Evolutionary conservation across 2,329 filamentous ascomycete genomes (phyloP), one percentile per base, ranked within the genome.

Genomic region (Pseudonectria buxi): DNA sequence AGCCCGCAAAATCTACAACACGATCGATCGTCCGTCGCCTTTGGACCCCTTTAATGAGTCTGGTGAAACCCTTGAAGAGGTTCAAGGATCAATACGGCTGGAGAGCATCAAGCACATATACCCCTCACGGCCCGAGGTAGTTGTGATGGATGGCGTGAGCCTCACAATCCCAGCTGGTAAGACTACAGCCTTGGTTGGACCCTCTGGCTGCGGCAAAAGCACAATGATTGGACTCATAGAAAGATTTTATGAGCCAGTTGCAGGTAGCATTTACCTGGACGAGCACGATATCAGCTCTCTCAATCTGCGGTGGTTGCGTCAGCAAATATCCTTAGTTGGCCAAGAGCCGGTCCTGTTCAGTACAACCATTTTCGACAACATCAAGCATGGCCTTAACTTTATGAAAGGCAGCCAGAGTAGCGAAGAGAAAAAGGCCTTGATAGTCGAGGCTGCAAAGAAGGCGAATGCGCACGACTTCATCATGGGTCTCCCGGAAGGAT

Each of bases 1-100:
- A 3, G 85, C 83, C 3, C 71, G 73, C 28, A 92, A 94, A 64
- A 89, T 94, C 36, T 94, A 79, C 63, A 79, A 75, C 51, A 90
- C 86, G 2, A 94, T 94, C 45, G 86, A 92, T 56, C 86, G 0
- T 83, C 85, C 1, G 14, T 55, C 56, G 4, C 32, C 41, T 2
- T 54, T 65, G 6, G 57, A 66, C 24, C 53, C 61, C 0, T 41
- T 55, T 9, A 55, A 50, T 9, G 41, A 53, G 0, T 44, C 51
- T 1, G 62, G 62, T 2, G 40, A 46, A 2, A 55, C 50, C 3
- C 48, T 47, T 1, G 37, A 18, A 3, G 39, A 46, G 1, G 36
- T 55, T 16, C 24, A 34, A 1, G 60, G 56, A 7, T 58, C 65
- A 15, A 65, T 76, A 25, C 56, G 63, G 18, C 56, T 74, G 6